phyloP scores from a whole-genome alignment of 2,329 filamentous ascomycete species.

The Chaetomiaceae sp. region DNA sequence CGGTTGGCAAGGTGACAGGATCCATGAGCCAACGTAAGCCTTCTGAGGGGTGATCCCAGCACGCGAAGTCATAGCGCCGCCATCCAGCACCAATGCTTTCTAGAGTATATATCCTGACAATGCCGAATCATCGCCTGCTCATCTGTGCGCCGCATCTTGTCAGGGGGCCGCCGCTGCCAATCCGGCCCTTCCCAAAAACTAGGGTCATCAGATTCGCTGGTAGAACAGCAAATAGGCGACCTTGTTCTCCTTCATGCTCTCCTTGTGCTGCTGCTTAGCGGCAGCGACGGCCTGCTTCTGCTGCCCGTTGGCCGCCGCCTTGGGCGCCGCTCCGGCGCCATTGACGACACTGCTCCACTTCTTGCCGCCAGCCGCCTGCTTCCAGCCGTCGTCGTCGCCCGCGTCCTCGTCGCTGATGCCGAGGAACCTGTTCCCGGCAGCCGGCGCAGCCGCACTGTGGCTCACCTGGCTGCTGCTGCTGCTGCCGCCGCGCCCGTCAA shows the following conservation, averaged over 20 bases:
- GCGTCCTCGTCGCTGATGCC: slow-evolving; percentile 60
- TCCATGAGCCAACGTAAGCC: too few species aligned
- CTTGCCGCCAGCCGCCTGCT: slow-evolving; percentile 67
- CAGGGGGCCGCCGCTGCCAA: background rate
- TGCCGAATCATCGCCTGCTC: too few species aligned
- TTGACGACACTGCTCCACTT: slow-evolving; percentile 71
- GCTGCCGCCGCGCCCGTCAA: slow-evolving; percentile 60
- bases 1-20: too few species aligned
- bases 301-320: slow-evolving; percentile 43
- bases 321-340: slow-evolving; percentile 53
- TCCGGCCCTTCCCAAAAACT: background rate
- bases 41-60: too few species aligned
- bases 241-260: slow-evolving; percentile 81
- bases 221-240: slow-evolving; percentile 97
- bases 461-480: too few species aligned
- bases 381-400: slow-evolving; percentile 71
- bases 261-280: slow-evolving; percentile 49
- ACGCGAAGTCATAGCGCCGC: too few species aligned
- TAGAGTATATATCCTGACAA: background rate
- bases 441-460: too few species aligned
- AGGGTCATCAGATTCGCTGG: slow-evolving; percentile 55
- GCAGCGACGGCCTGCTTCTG: too few species aligned
- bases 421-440: slow-evolving; percentile 70
- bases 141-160: too few species aligned
- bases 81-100: too few species aligned